phyloP scores from a whole-genome alignment of 768 basidiomycete genomes.

The Omphalotus guepiniiformis region DNA sequence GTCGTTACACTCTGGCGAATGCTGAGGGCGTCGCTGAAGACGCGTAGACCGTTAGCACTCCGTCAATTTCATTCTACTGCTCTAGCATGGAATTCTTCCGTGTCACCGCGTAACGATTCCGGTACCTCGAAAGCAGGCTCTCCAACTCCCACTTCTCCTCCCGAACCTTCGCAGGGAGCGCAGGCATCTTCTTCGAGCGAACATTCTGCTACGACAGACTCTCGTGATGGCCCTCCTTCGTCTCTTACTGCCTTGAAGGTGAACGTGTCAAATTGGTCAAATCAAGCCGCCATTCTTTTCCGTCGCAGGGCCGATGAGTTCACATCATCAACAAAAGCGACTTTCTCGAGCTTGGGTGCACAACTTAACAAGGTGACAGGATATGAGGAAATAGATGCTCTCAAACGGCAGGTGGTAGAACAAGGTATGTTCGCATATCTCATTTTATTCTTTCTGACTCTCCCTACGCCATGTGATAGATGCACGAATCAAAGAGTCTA shows the following conservation, averaged over 20 bases:
- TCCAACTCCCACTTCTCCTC: too few relatives aligned
- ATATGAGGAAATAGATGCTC: constrained; percentile 82
- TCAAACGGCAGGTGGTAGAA: constrained; percentile 72
- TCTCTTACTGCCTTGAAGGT: too few relatives aligned
- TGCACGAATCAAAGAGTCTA: constrained; percentile 60
- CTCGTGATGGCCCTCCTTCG: too few relatives aligned
- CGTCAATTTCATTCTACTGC: neutral
- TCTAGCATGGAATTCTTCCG: neutral
- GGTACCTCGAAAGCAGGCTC: too few relatives aligned
- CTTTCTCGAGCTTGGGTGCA: constrained; percentile 69
- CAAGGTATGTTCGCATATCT: constrained; percentile 57
- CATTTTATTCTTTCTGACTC: neutral
- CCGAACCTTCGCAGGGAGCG: too few relatives aligned
- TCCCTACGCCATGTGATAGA: constrained; percentile 45
- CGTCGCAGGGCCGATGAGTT: constrained; percentile 56
- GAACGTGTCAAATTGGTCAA: constrained; percentile 58
- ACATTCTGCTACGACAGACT: too few relatives aligned
- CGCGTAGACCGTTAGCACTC: neutral
- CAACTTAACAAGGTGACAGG: constrained; percentile 87
- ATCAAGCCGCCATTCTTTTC: constrained; percentile 38
- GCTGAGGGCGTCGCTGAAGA: neutral
- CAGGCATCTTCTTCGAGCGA: too few relatives aligned
- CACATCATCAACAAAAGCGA: constrained; percentile 50
- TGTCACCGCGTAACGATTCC: too few relatives aligned
- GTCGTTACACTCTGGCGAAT: neutral